Evolutionary conservation across 768 basidiomycete genomes (phyloP).

Genomic region (Neoboletus subvelutipes): DNA sequence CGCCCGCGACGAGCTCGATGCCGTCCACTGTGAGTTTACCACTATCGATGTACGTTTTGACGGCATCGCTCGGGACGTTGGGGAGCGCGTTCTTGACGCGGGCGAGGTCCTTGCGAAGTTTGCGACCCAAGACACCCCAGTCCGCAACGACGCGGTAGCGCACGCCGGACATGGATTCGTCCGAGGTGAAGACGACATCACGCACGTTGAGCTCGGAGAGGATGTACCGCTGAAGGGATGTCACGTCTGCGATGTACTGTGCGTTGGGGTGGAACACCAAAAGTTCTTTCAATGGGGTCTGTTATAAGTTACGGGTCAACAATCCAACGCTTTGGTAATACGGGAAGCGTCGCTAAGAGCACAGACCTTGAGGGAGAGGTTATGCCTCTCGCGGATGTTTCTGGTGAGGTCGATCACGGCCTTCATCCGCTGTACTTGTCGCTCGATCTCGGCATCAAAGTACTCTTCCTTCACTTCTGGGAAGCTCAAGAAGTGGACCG

Average conservation of each 20-base stretch:
- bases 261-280: slow-evolving; percentile 89
- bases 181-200: slow-evolving; percentile 83
- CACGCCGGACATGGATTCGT: slow-evolving; percentile 83
- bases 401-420: slow-evolving; percentile 90
- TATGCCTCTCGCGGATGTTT: slow-evolving; percentile 83
- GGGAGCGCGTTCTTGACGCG: slow-evolving; percentile 90
- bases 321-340: background rate
- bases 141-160: slow-evolving; percentile 91
- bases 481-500: slow-evolving; percentile 94
- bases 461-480: slow-evolving; percentile 93
- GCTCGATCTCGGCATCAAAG: slow-evolving; percentile 90
- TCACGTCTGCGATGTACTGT: slow-evolving; percentile 83
- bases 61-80: slow-evolving; percentile 71
- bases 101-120: slow-evolving; percentile 87
- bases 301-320: slow-evolving; percentile 1
- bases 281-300: slow-evolving; percentile 93
- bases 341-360: background rate
- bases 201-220: slow-evolving; percentile 95
- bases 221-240: slow-evolving; percentile 83
- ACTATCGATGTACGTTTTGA: slow-evolving; percentile 71
- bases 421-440: slow-evolving; percentile 94
- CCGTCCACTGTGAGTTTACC: slow-evolving; percentile 86
- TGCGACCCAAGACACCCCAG: slow-evolving; percentile 91
- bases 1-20: slow-evolving; percentile 87
- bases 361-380: slow-evolving; percentile 82